Conservation (phyloP, 1,284 basidiomycete species). For the Ganoderma boninense region DNA sequence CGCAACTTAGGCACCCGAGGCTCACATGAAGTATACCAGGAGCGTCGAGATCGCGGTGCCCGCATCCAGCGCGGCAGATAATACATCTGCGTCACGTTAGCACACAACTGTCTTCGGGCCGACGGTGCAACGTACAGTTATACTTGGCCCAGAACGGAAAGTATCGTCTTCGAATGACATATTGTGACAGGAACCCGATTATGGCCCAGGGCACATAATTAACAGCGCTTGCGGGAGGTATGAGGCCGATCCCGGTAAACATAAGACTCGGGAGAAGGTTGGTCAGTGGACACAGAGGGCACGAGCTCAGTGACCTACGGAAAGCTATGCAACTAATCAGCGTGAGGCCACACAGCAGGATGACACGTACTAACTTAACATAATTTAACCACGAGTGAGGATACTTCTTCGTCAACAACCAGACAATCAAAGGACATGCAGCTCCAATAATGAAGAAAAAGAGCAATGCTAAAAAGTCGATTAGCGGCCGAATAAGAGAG, state of each 20-base stretch:
- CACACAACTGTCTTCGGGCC: neutral
- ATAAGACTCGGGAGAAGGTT: conserved; percentile 36
- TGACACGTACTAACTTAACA: conserved; percentile 46
- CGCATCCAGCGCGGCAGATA: conserved; percentile 60
- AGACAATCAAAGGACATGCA: conserved; percentile 49
- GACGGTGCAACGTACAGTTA: conserved; percentile 46
- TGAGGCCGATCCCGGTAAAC: conserved; percentile 44
- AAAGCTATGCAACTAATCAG: conserved; percentile 25
- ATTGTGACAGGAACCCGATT: conserved; percentile 53
- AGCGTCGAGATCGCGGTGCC: conserved; percentile 55
- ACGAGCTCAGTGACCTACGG: conserved; percentile 29
- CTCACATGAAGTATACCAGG: conserved; percentile 56
- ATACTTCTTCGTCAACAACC: conserved; percentile 45
- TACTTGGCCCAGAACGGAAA: conserved; percentile 55
- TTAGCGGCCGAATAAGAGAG: neutral
- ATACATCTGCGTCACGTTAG: conserved; percentile 46
- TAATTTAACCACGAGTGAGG: conserved; percentile 51
- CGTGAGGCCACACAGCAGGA: neutral
- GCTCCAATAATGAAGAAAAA: conserved; percentile 61
- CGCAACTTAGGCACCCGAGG: neutral
- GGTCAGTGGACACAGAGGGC: conserved; percentile 9
- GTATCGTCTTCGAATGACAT: conserved; percentile 46
- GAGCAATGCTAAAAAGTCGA: conserved; percentile 39
- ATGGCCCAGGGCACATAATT: conserved; percentile 52
- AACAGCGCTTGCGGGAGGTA: conserved; percentile 53